Base-by-base conservation (phyloP, 768 basidiomycete species). In the Collybia nuda region DNA sequence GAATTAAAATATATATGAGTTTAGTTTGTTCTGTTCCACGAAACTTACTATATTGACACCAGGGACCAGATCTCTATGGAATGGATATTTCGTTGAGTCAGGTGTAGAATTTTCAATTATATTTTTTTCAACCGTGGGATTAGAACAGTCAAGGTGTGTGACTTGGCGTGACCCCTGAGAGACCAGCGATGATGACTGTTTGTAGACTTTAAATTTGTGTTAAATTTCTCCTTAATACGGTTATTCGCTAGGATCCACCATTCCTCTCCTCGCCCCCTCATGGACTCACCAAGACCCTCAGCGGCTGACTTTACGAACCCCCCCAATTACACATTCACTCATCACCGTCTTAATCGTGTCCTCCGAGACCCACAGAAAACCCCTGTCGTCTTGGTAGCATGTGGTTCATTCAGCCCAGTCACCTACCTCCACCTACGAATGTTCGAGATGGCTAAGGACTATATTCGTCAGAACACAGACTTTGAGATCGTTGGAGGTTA, bases 361-460 rank as follows among this genome's bases (percentile, higher is more conserved):
- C 80, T 89, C 38, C 80, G 70, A 40, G 79, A 88, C 62, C 63
- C 83, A 6, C 71, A 68, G 18, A 91, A 88, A 70, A 85, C 86
- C 6, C 96, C 93, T n/a, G 72, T 97, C 58, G 90, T 94, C 48
- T 85, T 97, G 55, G 93, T 99, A 52, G 97, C 93, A 40, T 99
- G 97, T 64, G 97, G 96, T 23, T 96, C 93, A 48, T 98, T 98
- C 82, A 95, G 92, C 61, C 96, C 96, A 9, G 89, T 97, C 55
- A 97, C 95, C n/a, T 96, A 94, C 63, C 88, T 96, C 45, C 94
- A 97, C 64, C 82, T 98, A 54, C 90, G 97, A 58, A 98, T 99
- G 94, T 99, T 98, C 70, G 97, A 98, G 67, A 98, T 99, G 97
- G 97, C 96, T 49, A 90, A 88, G 71, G 97, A 98, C 76, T 94